A percentile compares a stretch with the other conserved stretches of the same genome.
These are phyloP conservation scores for Thinopyrum elongatum DNA, from an alignment of 176 grass and related monocot genomes.

Conservation along the genomic window DNA sequence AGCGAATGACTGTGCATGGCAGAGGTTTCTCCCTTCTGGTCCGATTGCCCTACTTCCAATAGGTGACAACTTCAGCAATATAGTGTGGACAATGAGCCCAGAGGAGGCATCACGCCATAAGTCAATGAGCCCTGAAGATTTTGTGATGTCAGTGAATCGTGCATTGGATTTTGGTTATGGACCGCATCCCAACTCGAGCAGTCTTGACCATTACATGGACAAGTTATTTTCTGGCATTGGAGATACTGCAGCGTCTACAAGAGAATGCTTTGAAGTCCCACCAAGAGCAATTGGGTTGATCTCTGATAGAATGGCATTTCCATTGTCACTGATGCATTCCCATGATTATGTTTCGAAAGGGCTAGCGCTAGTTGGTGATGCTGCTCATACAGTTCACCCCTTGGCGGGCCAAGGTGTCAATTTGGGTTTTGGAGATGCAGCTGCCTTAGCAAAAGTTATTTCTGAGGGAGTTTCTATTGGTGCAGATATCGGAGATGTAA, in stretches of 20 bases:
- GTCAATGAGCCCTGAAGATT: slow-evolving; percentile 69
- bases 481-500: slow-evolving; percentile 70
- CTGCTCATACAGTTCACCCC: slow-evolving; percentile 89
- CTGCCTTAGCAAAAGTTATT: slow-evolving; percentile 67
- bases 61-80: slow-evolving; percentile 86
- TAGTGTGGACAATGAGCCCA: slow-evolving; percentile 98
- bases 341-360: slow-evolving; percentile 67
- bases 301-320: slow-evolving; percentile 84
- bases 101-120: slow-evolving; percentile 62
- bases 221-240: slow-evolving; percentile 55
- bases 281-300: slow-evolving; percentile 62
- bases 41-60: slow-evolving; percentile 86
- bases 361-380: slow-evolving; percentile 80
- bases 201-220: slow-evolving; percentile 63
- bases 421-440: slow-evolving; percentile 87
- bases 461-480: slow-evolving; percentile 68
- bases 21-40: slow-evolving; percentile 94
- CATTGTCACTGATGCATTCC: slow-evolving; percentile 74
- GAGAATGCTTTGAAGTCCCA: slow-evolving; percentile 83
- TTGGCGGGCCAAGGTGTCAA: slow-evolving; percentile 94
- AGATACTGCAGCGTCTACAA: slow-evolving; percentile 49
- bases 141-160: slow-evolving; percentile 73
- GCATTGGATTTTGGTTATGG: slow-evolving; percentile 83
- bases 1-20: slow-evolving; percentile 77
- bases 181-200: slow-evolving; percentile 48